Evolutionary conservation across 2,329 filamentous ascomycete genomes (phyloP), one percentile per base, ranked within the genome.

Genomic region (Penicillium palitans): DNA sequence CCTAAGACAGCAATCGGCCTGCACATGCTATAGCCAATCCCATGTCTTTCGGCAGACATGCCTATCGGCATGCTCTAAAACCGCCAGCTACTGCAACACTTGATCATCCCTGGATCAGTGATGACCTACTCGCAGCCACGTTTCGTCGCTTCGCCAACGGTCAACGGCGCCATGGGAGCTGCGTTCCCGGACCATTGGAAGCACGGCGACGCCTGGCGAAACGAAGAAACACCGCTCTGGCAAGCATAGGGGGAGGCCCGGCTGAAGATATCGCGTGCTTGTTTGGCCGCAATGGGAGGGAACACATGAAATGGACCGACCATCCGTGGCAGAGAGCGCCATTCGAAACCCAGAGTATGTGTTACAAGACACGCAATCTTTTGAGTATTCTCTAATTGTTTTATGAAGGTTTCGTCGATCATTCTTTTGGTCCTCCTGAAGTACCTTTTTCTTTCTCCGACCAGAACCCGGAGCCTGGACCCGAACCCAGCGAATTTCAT

Each of bases 121-220:
- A 81, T 53, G 77, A 78, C 48, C 62, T 79, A 24, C 72, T 81
- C 17, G 66, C 75, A 5, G 69, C 73, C 15, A 78, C 79, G 25
- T 85, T 84, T 72, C 74, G 78, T 53, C 80, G 77, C 45, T 79
- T 77, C 59, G 73, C 73, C 58, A 76, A 74, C 61, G 69, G 73
- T 41, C 78, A 80, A 59, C 77, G 79, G 67, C 80, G 84, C 61
- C 77, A 84, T 80, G 84, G 83, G 64, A 86, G 84, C 76, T 79
- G 80, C 62, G 81, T 86, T 3, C 85, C 85, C 12, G 85, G 85
- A 2, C 85, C 85, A 67, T 75, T 87, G 74, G 85, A 88, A 72
- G 84, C 85, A 46, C 80, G 81, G 61, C 78, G 80, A 67, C 77
- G 85, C 52, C 75, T 81, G 46, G 76, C 83, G 3, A 85, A 80